Evolutionary conservation across 176 grass and related monocot species (phyloP), one percentile per base, ranked within the genome.

Genomic region (bread wheat (Triticum aestivum)): DNA sequence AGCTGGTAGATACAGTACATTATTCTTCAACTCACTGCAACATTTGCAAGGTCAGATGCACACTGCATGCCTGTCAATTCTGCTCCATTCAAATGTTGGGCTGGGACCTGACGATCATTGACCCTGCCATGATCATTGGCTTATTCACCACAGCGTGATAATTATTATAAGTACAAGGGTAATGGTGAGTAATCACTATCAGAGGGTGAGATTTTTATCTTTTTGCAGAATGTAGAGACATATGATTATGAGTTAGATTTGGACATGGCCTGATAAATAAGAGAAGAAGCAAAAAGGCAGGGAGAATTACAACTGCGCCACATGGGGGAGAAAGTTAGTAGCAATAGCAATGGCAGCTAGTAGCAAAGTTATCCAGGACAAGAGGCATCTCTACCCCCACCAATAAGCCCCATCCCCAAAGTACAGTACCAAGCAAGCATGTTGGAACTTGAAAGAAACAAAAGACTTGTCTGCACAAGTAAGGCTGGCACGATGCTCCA

Each of bases 391-490:
- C 66, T 82, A 64, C 73, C 80, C 85, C 69, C 27, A 74, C 80
- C 86, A 89, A 89, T 91, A 83, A 89, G 82, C n/a, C 88, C 51
- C 41, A 87, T 78, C 41, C 26, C 42, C 81, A 74, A 49, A 49
- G 45, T 49, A 49, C 45, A 14, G 45, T 49, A 49, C 14, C 1
- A 54, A 61, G 45, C 84, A 75, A 61, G 45, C 80, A 89, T 84
- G 86, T 88, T 54, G 51, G 51, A 54, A 54, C 51, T 86, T 62
- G 79, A 66, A 77, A 77, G 69, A 87, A 81, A 89, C 86, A 84
- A 89, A 86, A 79, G 72, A 88, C 79, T 75, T 79, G 38, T 78
- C 45, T 83, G 64, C 87, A 87, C 80, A 87, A 89, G 79, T 81
- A 84, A 74, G 84, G 69, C 47, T 82, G 84, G 65, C 92, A 89